Conservation (phyloP, 179 eudicot species). For the Silene vulgaris region DNA sequence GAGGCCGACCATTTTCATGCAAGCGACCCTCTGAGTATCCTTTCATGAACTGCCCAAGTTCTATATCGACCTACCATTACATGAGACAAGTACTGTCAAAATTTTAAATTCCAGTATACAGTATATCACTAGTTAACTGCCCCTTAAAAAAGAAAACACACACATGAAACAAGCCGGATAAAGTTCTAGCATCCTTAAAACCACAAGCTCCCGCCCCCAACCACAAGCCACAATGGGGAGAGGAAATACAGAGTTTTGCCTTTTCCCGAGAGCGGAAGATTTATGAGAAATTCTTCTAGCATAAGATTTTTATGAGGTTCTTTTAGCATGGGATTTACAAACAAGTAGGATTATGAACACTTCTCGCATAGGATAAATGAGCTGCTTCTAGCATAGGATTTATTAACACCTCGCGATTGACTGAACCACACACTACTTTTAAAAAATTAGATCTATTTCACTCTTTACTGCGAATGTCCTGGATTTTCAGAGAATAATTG, state of each 20-base stretch:
- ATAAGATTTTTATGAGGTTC: too few relatives aligned
- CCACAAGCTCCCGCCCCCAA: not conserved
- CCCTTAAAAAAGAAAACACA: not conserved
- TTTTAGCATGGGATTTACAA: too few relatives aligned
- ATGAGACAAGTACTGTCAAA: slow-evolving; percentile 16
- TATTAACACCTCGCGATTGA: too few relatives aligned
- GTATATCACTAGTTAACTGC: slow-evolving; percentile 1
- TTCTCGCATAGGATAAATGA: too few relatives aligned
- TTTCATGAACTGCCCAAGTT: slow-evolving; percentile 73
- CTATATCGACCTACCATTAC: slow-evolving; percentile 61
- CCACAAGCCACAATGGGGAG: not conserved
- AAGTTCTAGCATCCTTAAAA: not conserved
- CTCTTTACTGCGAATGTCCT: not conserved
- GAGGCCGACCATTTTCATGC: slow-evolving; percentile 57
- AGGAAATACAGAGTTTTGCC: not conserved
- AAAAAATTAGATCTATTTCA: not conserved
- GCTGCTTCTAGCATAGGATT: too few relatives aligned
- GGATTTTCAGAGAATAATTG: not conserved
- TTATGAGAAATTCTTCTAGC: not conserved
- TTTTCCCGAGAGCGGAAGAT: not conserved
- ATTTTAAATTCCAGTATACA: slow-evolving; percentile 15
- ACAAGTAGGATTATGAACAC: too few relatives aligned
- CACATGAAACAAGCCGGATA: not conserved
- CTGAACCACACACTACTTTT: too few relatives aligned
- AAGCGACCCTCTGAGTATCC: slow-evolving; percentile 86